Conservation (phyloP, 75 land plant species). For the Pinus tabuliformis region DNA sequence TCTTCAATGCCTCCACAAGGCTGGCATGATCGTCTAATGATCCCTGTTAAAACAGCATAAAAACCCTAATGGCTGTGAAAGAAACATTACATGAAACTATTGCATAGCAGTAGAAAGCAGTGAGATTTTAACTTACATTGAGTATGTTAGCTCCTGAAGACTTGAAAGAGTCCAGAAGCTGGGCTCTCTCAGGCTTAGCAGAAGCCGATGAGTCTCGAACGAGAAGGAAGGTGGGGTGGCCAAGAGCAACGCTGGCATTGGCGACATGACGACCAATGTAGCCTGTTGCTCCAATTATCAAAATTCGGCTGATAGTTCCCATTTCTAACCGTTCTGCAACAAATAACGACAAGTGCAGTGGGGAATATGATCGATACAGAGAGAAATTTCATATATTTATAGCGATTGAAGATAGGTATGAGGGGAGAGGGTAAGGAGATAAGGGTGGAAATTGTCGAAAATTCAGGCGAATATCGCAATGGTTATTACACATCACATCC, state of each 20-base stretch:
- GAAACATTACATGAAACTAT: neutral
- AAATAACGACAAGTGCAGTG: too few species aligned
- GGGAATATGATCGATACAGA: too few species aligned
- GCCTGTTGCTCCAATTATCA: slow-evolving; percentile 74
- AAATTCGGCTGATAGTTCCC: slow-evolving; percentile 38
- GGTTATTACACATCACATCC: too few species aligned
- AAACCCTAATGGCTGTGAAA: neutral
- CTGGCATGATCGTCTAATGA: slow-evolving; percentile 23
- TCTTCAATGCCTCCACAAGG: slow-evolving; percentile 21
- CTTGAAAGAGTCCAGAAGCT: slow-evolving; percentile 39
- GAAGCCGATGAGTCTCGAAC: slow-evolving; percentile 33
- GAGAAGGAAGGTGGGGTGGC: slow-evolving; percentile 60
- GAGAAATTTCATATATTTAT: too few species aligned
- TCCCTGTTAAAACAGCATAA: slow-evolving; percentile 11
- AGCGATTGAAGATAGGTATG: too few species aligned
- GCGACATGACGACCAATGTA: slow-evolving; percentile 67
- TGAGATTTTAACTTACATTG: slow-evolving; percentile 14
- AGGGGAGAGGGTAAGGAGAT: too few species aligned
- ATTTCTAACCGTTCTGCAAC: neutral
- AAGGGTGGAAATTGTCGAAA: too few species aligned
- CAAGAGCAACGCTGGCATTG: slow-evolving; percentile 40
- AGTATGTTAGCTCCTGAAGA: slow-evolving; percentile 39
- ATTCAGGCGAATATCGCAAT: too few species aligned
- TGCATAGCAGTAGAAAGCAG: neutral
- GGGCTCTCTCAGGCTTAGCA: slow-evolving; percentile 37